Evolutionary conservation across 257 asterid species (phyloP).

Genomic region (Mentha longifolia): DNA sequence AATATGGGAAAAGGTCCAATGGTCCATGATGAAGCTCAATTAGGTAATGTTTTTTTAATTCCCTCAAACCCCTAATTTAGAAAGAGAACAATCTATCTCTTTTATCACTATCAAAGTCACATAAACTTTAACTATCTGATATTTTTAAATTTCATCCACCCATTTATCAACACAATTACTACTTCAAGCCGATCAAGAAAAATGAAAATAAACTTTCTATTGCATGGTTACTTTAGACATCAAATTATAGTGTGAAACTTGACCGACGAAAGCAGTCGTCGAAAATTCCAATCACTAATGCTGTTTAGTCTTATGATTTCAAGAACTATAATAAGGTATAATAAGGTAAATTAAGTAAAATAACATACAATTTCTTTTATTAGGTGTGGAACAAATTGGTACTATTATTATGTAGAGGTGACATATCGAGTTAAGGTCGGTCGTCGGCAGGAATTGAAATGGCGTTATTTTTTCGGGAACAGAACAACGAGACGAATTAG

Average conservation of each 20-base stretch:
- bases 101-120: neutral
- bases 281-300: too few species aligned
- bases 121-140: neutral
- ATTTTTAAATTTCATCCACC: neutral
- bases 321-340: too few species aligned
- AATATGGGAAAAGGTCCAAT: neutral
- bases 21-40: neutral
- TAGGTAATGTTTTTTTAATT: neutral
- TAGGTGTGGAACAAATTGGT: too few species aligned
- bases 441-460: too few species aligned
- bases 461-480: too few species aligned
- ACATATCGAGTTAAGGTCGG: too few species aligned
- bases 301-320: too few species aligned
- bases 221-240: neutral
- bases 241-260: neutral
- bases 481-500: too few species aligned
- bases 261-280: too few species aligned
- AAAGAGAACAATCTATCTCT: neutral
- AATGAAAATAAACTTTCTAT: neutral
- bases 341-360: too few species aligned
- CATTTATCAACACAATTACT: neutral
- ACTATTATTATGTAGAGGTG: too few species aligned
- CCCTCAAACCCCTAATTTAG: neutral
- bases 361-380: too few species aligned
- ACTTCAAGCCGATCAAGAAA: neutral